These are phyloP conservation scores for Colletotrichum lentis DNA, from an alignment of 2,329 filamentous ascomycete genomes.

Conservation along the genomic window DNA sequence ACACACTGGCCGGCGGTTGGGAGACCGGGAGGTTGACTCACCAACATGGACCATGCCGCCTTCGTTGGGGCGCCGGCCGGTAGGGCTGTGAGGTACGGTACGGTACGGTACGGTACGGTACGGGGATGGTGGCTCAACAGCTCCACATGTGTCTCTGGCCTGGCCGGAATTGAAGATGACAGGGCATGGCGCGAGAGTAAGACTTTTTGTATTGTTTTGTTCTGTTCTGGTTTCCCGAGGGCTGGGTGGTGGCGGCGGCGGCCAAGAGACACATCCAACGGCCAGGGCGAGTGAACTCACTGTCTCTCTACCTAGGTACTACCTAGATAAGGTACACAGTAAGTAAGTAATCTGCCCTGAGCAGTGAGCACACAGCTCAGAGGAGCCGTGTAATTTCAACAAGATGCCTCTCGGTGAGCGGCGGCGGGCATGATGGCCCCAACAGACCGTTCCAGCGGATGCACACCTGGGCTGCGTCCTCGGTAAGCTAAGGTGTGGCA, in stretches of 20 bases:
- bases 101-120: no score
- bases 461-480: background rate
- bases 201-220: background rate
- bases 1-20: background rate
- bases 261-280: constrained; percentile 15
- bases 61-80: constrained; percentile 26
- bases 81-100: constrained; percentile 20
- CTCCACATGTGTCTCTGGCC: constrained; percentile 9
- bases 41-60: constrained; percentile 21
- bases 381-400: constrained; percentile 14
- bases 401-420: constrained; percentile 27
- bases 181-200: constrained; percentile 15
- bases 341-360: no score
- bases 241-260: background rate
- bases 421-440: constrained; percentile 11
- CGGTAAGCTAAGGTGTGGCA: constrained; percentile 12
- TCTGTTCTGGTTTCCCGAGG: background rate
- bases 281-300: background rate
- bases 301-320: no score
- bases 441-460: constrained; percentile 7
- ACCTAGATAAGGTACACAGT: no score
- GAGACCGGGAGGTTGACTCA: constrained; percentile 21
- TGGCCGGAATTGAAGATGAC: constrained; percentile 16
- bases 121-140: constrained; percentile 31
- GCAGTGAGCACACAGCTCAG: no score